phyloP scores from a whole-genome alignment of 192 early-diverging fungal species.

The Coemansia sp. region DNA sequence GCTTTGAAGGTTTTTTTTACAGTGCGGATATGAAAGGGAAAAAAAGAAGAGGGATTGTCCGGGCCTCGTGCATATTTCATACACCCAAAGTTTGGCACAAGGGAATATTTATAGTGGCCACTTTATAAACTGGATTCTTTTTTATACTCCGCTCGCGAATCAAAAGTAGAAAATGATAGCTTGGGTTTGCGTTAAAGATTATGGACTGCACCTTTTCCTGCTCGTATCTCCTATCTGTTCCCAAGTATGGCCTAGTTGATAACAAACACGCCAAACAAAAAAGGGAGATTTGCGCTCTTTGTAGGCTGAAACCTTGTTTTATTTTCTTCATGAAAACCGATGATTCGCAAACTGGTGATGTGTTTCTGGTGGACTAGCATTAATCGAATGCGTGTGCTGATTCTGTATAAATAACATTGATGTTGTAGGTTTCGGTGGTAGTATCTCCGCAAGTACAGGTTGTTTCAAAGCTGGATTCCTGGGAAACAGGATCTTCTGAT shows the following conservation, averaged over 20 bases:
- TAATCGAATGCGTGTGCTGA: not conserved
- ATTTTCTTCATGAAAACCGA: not conserved
- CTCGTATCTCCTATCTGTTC: not conserved
- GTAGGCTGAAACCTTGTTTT: not conserved
- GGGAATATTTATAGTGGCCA: not conserved
- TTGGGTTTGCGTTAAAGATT: not conserved
- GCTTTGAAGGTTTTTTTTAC: not conserved
- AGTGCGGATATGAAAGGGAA: not conserved
- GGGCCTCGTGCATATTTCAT: not conserved
- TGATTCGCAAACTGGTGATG: not conserved
- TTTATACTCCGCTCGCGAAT: not conserved
- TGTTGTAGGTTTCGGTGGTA: constrained; percentile 8
- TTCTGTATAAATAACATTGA: not conserved
- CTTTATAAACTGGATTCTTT: not conserved
- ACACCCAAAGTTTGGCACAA: not conserved
- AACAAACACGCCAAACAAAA: not conserved
- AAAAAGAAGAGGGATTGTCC: not conserved
- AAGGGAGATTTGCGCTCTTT: not conserved
- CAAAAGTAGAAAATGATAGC: not conserved
- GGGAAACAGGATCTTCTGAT: not conserved
- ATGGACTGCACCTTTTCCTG: not conserved
- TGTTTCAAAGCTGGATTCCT: constrained; percentile 10
- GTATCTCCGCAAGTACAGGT: constrained; percentile 41
- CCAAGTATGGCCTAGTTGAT: not conserved
- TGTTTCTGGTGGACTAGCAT: not conserved